Conservation (phyloP, 352 stramenopile species). For the Pythium dissimile region DNA sequence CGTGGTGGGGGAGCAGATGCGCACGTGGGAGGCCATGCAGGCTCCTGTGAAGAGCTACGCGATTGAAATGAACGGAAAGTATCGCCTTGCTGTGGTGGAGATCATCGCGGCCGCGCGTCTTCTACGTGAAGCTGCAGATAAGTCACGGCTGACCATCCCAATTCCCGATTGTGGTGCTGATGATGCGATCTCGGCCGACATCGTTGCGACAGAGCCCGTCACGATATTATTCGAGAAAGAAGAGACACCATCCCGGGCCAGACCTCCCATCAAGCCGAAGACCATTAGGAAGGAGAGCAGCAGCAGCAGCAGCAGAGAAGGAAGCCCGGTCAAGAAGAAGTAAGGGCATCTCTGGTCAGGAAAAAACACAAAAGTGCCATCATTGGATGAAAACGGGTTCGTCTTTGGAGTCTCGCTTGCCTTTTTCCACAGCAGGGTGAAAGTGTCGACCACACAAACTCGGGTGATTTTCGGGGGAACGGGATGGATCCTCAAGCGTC, state of each 20-base stretch:
- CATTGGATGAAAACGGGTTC: no score
- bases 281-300: background rate
- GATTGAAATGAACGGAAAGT: conserved; percentile 68
- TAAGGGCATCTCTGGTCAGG: background rate
- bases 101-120: conserved; percentile 28
- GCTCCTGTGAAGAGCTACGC: conserved; percentile 69
- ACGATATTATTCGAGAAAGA: background rate
- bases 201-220: conserved; percentile 7
- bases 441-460: no score
- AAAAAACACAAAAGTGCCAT: background rate
- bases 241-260: background rate
- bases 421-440: no score
- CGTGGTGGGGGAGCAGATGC: conserved; percentile 40
- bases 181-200: conserved; percentile 1
- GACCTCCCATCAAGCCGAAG: background rate
- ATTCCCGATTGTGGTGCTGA: background rate
- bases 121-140: background rate
- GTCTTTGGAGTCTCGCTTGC: no score
- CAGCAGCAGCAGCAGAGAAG: background rate
- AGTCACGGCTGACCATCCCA: background rate
- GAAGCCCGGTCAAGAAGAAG: background rate
- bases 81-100: conserved; percentile 45
- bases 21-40: conserved; percentile 72
- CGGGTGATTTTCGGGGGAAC: no score
- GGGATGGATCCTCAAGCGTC: no score